A percentile compares a stretch with the other conserved stretches of the same genome.
phyloP scores from a whole-genome alignment of 306 rosid genomes.

The Fragaria nilgerrensis region DNA sequence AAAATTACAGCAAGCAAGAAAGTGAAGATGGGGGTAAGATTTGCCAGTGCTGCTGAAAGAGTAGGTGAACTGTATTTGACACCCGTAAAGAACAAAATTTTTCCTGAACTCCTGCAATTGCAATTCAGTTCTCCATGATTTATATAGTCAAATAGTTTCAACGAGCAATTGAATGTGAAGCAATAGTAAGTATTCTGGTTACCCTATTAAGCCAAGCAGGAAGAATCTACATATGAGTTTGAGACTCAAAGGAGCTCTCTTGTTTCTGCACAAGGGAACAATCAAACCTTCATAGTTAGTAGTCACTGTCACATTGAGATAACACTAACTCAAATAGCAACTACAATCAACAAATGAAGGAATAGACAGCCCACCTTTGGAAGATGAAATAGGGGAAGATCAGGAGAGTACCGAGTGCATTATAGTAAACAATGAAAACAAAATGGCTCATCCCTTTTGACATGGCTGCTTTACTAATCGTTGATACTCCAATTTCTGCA shows the following conservation, averaged over 20 bases:
- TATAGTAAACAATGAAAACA: constrained; percentile 38
- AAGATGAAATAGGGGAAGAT: constrained; percentile 31
- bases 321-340: background rate
- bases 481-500: constrained; percentile 29
- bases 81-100: constrained; percentile 30
- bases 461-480: constrained; percentile 43
- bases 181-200: background rate
- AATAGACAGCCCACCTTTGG: constrained; percentile 13
- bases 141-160: background rate
- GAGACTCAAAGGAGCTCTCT: constrained; percentile 28
- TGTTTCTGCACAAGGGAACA: constrained; percentile 25
- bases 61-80: constrained; percentile 40
- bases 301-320: background rate
- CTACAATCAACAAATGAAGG: background rate
- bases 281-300: background rate
- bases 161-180: background rate
- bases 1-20: constrained; percentile 36
- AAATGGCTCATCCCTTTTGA: constrained; percentile 34
- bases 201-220: constrained; percentile 45
- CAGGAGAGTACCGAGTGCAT: constrained; percentile 35
- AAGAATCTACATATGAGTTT: constrained; percentile 31
- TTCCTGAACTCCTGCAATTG: constrained; percentile 35
- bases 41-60: constrained; percentile 39
- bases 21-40: constrained; percentile 43
- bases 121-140: background rate